phyloP scores from a whole-genome alignment of 148 eudicot species.

The Chenopodium suecicum region DNA sequence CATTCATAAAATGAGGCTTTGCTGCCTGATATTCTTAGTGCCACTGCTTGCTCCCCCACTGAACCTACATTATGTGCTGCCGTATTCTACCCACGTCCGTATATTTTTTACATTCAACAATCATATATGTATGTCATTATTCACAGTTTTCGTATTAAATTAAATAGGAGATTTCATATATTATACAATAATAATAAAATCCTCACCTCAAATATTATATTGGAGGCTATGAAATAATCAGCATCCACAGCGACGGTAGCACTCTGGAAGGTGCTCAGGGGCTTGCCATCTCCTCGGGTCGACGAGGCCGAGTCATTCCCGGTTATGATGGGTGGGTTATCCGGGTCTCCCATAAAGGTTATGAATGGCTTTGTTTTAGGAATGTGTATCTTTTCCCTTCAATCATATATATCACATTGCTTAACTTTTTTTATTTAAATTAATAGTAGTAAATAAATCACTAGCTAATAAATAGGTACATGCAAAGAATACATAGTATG shows the following conservation, averaged over 20 bases:
- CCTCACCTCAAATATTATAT: conserved; percentile 55
- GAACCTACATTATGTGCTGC: conserved; percentile 50
- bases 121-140: too few species aligned
- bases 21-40: conserved; percentile 53
- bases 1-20: conserved; percentile 63
- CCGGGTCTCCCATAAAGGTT: conserved; percentile 41
- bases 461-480: not conserved
- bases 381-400: conserved; percentile 61
- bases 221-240: conserved; percentile 54
- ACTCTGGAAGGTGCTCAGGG: conserved; percentile 43
- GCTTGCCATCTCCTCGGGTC: conserved; percentile 27
- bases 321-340: conserved; percentile 56
- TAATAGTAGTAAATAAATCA: not conserved
- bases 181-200: not conserved
- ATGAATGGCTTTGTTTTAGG: conserved; percentile 47
- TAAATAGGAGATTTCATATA: too few species aligned
- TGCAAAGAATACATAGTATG: not conserved
- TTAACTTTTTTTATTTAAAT: not conserved
- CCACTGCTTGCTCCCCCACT: conserved; percentile 65
- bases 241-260: conserved; percentile 62
- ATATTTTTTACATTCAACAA: too few species aligned
- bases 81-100: conserved; percentile 40
- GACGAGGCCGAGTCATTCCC: conserved; percentile 53
- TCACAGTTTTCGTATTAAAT: too few species aligned
- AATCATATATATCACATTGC: not conserved